phyloP scores from a whole-genome alignment of 2,329 filamentous ascomycete species.

The Aspergillus ochraceoroseus region DNA sequence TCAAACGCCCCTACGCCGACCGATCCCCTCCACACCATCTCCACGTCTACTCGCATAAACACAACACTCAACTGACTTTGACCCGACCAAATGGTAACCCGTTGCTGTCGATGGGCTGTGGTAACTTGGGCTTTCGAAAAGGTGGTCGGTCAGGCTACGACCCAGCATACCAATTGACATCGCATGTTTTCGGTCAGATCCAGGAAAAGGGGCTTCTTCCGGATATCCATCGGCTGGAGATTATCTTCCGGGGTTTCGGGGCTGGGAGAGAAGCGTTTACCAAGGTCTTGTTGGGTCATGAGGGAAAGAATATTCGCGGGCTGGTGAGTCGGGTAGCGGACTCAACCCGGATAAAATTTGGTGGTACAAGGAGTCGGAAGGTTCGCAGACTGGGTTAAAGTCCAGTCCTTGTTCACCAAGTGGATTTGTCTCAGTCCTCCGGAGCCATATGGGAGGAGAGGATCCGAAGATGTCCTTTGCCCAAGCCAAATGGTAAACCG shows the following conservation, averaged over 20 bases:
- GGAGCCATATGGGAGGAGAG: not conserved
- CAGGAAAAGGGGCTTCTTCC: slow-evolving; percentile 73
- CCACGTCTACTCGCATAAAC: slow-evolving; percentile 79
- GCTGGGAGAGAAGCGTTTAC: slow-evolving; percentile 79
- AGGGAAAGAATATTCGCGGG: slow-evolving; percentile 69
- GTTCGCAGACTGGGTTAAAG: slow-evolving; percentile 69
- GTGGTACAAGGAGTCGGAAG: slow-evolving; percentile 79
- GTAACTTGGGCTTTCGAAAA: slow-evolving; percentile 90
- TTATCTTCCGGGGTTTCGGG: slow-evolving; percentile 81
- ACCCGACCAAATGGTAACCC: slow-evolving; percentile 74
- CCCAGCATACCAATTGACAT: slow-evolving; percentile 81
- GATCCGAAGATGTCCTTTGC: no score
- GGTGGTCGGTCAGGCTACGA: slow-evolving; percentile 76
- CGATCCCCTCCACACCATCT: slow-evolving; percentile 65
- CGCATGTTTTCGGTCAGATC: slow-evolving; percentile 77
- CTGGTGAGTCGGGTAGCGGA: slow-evolving; percentile 79
- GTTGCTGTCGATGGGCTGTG: slow-evolving; percentile 73
- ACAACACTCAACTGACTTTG: slow-evolving; percentile 93
- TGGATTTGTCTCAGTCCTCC: no score
- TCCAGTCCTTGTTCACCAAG: slow-evolving; percentile 6
- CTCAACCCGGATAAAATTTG: slow-evolving; percentile 88
- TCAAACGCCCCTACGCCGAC: slow-evolving; percentile 36
- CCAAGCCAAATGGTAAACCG: no score
- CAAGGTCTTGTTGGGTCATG: slow-evolving; percentile 81
- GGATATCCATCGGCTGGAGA: slow-evolving; percentile 71